Evolutionary conservation across 805 yeast genomes (phyloP).

Genomic region (Osmozyma mogii): DNA sequence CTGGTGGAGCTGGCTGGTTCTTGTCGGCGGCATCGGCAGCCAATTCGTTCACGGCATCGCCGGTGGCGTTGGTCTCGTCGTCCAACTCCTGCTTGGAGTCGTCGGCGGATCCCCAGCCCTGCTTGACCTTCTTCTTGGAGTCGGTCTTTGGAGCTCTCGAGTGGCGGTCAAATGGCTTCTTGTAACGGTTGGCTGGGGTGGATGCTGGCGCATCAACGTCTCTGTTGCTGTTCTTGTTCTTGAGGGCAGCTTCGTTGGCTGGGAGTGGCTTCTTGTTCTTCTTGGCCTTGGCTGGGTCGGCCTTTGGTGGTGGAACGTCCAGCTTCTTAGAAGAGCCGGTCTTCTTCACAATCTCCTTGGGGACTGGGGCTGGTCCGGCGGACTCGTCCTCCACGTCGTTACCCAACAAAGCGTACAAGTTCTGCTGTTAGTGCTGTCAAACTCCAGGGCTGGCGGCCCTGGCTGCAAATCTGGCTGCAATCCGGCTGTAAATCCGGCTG

Average conservation of each 20-base stretch:
- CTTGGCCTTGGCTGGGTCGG: slow-evolving; percentile 73
- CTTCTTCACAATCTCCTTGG: slow-evolving; percentile 76
- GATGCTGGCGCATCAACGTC: slow-evolving; percentile 49
- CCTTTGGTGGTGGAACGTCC: slow-evolving; percentile 74
- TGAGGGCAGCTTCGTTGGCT: slow-evolving; percentile 87
- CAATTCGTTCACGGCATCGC: slow-evolving; percentile 35
- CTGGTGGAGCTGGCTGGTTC: slow-evolving; percentile 42
- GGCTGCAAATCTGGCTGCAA: no score
- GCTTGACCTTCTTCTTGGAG: slow-evolving; percentile 73
- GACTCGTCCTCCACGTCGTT: slow-evolving; percentile 79
- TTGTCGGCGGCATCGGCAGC: slow-evolving; percentile 28
- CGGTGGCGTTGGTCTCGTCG: slow-evolving; percentile 47
- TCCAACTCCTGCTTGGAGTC: slow-evolving; percentile 57
- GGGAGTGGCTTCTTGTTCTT: slow-evolving; percentile 60
- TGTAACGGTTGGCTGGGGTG: slow-evolving; percentile 47
- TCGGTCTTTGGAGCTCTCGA: slow-evolving; percentile 79
- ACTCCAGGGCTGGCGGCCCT: slow-evolving; percentile 1
- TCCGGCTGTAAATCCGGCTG: no score
- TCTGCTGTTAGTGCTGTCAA: slow-evolving; percentile 31
- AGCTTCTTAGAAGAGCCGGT: slow-evolving; percentile 79
- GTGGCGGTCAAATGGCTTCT: slow-evolving; percentile 72
- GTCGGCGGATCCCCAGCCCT: slow-evolving; percentile 92
- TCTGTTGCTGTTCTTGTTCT: slow-evolving; percentile 55
- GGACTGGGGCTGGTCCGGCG: slow-evolving; percentile 44
- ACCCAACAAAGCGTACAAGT: slow-evolving; percentile 77